Evolutionary conservation across 805 yeast genomes (phyloP).

Genomic region (Metschnikowia bowlesiae): DNA sequence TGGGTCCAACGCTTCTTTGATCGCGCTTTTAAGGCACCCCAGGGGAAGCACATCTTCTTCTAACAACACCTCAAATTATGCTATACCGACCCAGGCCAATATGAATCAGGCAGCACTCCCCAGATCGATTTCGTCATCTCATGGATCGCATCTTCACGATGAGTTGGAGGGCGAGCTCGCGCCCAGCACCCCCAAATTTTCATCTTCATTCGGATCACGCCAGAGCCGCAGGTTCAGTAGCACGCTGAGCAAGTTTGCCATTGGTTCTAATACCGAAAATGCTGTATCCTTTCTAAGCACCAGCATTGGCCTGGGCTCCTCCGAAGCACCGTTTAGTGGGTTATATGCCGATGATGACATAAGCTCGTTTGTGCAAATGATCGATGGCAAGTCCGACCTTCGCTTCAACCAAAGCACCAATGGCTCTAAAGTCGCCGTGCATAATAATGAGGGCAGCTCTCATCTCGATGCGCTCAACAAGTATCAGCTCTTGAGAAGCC

Average conservation of each 20-base stretch:
- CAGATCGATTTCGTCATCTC: constrained; percentile 36
- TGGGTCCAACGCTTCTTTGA: constrained; percentile 50
- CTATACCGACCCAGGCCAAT: constrained; percentile 21
- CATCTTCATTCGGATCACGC: constrained; percentile 71
- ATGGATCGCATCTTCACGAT: constrained; percentile 34
- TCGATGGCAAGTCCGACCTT: constrained; percentile 60
- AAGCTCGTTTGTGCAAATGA: constrained; percentile 64
- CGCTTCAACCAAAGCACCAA: constrained; percentile 26
- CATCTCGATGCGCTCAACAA: constrained; percentile 45
- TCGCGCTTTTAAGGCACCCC: constrained; percentile 49
- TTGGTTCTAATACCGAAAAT: constrained; percentile 20
- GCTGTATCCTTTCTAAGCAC: constrained; percentile 27
- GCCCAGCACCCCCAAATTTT: constrained; percentile 52
- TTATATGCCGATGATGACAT: constrained; percentile 54
- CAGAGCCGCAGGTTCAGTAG: constrained; percentile 46
- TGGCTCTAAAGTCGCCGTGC: constrained; percentile 13
- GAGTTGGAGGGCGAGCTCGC: constrained; percentile 25
- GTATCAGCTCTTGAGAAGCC: constrained; percentile 49
- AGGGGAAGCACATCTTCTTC: constrained; percentile 42
- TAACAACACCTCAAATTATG: constrained; percentile 19
- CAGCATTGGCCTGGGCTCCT: constrained; percentile 33
- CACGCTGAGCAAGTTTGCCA: constrained; percentile 16
- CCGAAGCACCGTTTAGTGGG: constrained; percentile 38
- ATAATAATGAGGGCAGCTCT: constrained; percentile 17
- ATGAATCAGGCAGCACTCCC: constrained; percentile 24